These are phyloP conservation scores for Diaporthe sp. DNA, from an alignment of 2,329 filamentous ascomycete species.

Conservation along the genomic window DNA sequence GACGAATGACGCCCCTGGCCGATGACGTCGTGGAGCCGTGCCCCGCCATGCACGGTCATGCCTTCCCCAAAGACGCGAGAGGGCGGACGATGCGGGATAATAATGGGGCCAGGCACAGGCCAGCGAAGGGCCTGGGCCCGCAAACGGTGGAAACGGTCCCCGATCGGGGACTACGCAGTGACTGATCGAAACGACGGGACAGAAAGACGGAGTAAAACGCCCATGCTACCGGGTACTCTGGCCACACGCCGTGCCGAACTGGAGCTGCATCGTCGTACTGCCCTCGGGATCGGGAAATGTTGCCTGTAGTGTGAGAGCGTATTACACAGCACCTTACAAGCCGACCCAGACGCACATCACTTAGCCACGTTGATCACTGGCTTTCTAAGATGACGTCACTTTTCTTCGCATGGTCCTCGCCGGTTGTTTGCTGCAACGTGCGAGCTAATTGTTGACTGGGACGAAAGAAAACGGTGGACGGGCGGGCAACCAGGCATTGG, in stretches of 20 bases:
- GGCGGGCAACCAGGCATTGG: neutral
- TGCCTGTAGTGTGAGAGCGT: neutral
- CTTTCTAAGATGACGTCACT: constrained; percentile 4
- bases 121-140: constrained; percentile 9
- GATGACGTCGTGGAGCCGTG: constrained; percentile 29
- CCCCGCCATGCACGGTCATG: constrained; percentile 31
- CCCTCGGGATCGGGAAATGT: constrained; percentile 16
- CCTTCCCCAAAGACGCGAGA: constrained; percentile 19
- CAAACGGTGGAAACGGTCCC: constrained; percentile 3
- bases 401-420: neutral
- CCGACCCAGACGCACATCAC: constrained; percentile 1
- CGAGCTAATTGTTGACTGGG: neutral
- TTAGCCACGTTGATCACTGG: neutral
- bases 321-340: neutral
- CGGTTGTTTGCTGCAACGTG: neutral
- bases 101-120: neutral
- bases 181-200: neutral
- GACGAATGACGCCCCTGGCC: constrained; percentile 10
- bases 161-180: neutral
- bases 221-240: neutral
- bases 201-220: neutral
- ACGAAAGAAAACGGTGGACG: constrained; percentile 3
- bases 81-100: constrained; percentile 14
- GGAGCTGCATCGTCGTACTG: neutral
- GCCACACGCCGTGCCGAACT: neutral